Conservation (phyloP, 805 yeast genomes). For the Starmerella floris region DNA sequence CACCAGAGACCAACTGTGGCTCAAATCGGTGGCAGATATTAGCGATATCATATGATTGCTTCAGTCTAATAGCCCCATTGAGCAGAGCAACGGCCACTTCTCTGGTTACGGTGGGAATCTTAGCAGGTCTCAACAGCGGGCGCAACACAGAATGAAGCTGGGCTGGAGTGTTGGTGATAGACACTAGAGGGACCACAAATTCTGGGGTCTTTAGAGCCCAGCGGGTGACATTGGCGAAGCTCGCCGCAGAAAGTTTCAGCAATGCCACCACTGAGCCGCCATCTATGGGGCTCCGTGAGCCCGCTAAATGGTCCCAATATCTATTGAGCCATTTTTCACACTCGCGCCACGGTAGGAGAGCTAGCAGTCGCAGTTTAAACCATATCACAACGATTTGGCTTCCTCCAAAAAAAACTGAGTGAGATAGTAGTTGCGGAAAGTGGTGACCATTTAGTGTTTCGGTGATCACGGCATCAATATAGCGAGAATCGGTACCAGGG, state of each 20-base stretch:
- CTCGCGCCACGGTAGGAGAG: constrained; percentile 4
- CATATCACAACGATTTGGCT: too few relatives aligned
- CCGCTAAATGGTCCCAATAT: constrained; percentile 3
- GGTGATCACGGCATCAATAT: neutral
- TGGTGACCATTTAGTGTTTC: neutral
- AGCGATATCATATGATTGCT: constrained; percentile 15
- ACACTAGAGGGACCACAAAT: neutral
- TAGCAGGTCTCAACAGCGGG: neutral
- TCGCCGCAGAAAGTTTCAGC: neutral
- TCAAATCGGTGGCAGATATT: constrained; percentile 13
- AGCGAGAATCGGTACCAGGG: neutral
- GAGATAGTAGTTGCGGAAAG: constrained; percentile 16
- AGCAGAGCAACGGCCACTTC: constrained; percentile 4
- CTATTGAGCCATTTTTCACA: constrained; percentile 5
- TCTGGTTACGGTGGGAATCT: neutral
- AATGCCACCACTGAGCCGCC: neutral
- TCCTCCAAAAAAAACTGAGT: neutral
- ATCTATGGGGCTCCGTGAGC: too few relatives aligned
- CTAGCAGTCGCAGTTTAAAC: constrained; percentile 12
- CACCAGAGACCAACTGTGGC: neutral
- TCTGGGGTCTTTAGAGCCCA: neutral
- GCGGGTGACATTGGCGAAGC: neutral
- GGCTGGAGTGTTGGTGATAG: neutral
- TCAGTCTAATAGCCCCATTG: constrained; percentile 8
- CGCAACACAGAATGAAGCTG: neutral